phyloP scores from a whole-genome alignment of 495 filamentous ascomycete genomes.

The Copromyces sp. region DNA sequence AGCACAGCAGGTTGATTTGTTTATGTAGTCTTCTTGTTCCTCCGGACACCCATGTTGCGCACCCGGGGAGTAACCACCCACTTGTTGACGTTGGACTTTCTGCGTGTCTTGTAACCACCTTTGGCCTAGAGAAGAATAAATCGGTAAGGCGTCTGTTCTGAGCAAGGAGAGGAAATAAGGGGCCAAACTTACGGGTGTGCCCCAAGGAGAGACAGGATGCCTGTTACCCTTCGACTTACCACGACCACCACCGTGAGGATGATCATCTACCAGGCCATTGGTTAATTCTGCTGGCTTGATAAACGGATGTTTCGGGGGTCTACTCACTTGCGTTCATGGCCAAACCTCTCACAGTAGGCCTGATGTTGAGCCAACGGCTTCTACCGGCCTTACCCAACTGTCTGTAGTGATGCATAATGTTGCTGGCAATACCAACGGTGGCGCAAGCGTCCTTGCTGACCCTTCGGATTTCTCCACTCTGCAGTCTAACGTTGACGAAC shows the following conservation, averaged over 20 bases:
- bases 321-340: constrained; percentile 87
- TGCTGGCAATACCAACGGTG: constrained; percentile 87
- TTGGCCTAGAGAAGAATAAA: constrained; percentile 53
- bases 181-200: constrained; percentile 64
- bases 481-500: constrained; percentile 69
- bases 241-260: constrained; percentile 96
- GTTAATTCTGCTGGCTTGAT: constrained; percentile 4
- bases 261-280: constrained; percentile 50
- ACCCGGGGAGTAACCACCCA: constrained; percentile 65
- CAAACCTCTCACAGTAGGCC: constrained; percentile 89
- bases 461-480: constrained; percentile 83
- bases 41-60: constrained; percentile 67
- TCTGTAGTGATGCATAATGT: constrained; percentile 77
- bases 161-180: constrained; percentile 1
- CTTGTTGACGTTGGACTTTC: constrained; percentile 62
- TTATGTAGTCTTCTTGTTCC: constrained; percentile 36
- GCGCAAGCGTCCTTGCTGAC: constrained; percentile 87
- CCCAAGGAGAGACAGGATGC: constrained; percentile 91
- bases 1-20: constrained; percentile 2
- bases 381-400: constrained; percentile 93
- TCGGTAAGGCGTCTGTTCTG: constrained; percentile 21
- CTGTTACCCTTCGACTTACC: constrained; percentile 98
- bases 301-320: not conserved
- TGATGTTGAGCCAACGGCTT: constrained; percentile 81
- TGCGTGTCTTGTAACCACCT: constrained; percentile 91